Conservation (phyloP, 2,329 filamentous ascomycete genomes). For the Alternaria sp. region DNA sequence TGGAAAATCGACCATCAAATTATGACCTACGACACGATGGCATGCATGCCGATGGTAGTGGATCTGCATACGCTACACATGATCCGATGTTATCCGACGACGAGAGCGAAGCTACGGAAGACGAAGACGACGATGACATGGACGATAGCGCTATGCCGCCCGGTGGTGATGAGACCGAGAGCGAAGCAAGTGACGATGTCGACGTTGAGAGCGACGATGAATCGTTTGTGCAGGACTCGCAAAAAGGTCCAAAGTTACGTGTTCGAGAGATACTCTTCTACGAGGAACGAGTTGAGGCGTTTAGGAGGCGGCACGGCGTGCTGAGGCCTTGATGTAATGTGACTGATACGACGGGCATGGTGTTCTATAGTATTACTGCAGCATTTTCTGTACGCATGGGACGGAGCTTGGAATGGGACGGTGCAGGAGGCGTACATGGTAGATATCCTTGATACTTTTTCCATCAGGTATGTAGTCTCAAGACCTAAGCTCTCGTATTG, state of each 20-base stretch:
- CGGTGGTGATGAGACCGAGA: conserved; percentile 48
- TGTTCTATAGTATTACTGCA: conserved; percentile 6
- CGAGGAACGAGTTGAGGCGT: conserved; percentile 78
- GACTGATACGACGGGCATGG: conserved; percentile 1
- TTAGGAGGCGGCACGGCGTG: conserved; percentile 70
- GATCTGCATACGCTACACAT: conserved; percentile 32
- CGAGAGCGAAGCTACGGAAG: conserved; percentile 51
- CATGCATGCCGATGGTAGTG: conserved; percentile 30
- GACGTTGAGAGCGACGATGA: conserved; percentile 57
- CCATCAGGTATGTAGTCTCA: conserved; percentile 6
- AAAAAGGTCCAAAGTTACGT: conserved; percentile 61
- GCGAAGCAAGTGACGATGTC: conserved; percentile 46
- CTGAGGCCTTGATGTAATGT: conserved; percentile 28
- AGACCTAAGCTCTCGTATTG: neutral
- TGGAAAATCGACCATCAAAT: conserved; percentile 66
- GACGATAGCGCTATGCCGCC: conserved; percentile 59
- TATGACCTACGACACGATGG: conserved; percentile 44
- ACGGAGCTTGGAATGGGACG: conserved; percentile 6
- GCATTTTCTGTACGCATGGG: conserved; percentile 7
- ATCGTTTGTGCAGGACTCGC: conserved; percentile 57
- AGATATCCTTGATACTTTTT: conserved; percentile 20
- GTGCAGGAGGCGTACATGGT: conserved; percentile 19
- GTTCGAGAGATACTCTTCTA: conserved; percentile 83
- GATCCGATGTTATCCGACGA: conserved; percentile 44
- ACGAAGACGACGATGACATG: conserved; percentile 58